A percentile compares a stretch with the other conserved stretches of the same genome.
Conservation (phyloP, 441 rosid genomes). For the Eruca vesicaria region DNA sequence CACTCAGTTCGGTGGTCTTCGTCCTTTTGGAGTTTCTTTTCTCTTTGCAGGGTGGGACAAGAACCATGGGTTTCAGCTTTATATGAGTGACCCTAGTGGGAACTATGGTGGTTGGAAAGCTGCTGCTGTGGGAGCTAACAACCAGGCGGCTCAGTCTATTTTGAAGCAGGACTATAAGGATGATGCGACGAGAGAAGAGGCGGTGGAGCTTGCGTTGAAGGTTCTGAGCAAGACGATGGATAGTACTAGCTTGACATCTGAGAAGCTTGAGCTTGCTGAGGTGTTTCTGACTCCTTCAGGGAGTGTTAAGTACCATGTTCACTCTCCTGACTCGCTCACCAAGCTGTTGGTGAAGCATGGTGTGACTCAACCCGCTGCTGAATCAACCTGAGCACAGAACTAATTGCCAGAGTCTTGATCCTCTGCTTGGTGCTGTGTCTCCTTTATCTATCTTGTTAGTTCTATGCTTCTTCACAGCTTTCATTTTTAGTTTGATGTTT, state of each 20-base stretch:
- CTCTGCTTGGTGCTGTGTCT: not conserved
- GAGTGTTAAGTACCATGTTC: conserved; percentile 78
- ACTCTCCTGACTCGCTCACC: conserved; percentile 64
- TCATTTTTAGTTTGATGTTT: conserved; percentile 4
- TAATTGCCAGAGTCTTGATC: not conserved
- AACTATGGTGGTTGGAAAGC: conserved; percentile 98
- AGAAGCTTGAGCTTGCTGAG: conserved; percentile 91
- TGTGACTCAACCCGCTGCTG: conserved; percentile 74
- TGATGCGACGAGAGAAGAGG: conserved; percentile 81
- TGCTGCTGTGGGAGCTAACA: conserved; percentile 91
- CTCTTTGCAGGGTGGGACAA: conserved; percentile 99
- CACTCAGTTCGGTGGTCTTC: conserved; percentile 94
- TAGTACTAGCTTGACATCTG: conserved; percentile 87
- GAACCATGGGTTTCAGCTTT: conserved; percentile 85
- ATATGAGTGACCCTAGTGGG: conserved; percentile 96
- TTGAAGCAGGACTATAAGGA: conserved; percentile 94
- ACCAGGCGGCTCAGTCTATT: conserved; percentile 95
- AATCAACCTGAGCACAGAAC: conserved; percentile 29
- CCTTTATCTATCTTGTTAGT: conserved; percentile 15
- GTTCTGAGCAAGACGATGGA: conserved; percentile 96
- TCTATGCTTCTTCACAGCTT: conserved; percentile 6
- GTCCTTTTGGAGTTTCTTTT: conserved; percentile 93
- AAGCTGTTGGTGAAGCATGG: conserved; percentile 75
- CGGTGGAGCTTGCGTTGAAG: conserved; percentile 78
- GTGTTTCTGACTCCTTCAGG: conserved; percentile 72